Base-by-base conservation (phyloP, 805 yeast genomes). In the Yamadazyma ubonensis region DNA sequence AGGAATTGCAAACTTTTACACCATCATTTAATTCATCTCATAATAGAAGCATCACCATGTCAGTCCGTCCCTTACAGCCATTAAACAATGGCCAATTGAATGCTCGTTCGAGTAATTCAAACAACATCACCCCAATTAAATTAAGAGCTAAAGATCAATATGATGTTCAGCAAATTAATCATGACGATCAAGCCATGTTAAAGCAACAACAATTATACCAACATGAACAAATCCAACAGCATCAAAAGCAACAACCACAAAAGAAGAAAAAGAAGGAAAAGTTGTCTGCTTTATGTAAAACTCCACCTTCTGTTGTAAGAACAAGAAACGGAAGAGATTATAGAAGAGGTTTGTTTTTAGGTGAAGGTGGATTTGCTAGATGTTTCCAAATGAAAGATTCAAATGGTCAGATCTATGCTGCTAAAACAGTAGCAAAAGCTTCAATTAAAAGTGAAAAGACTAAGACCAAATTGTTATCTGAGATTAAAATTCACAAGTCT, bases 301-400 rank as follows among this genome's bases (percentile, higher is more conserved):
- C 99, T 2, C 99, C 99, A 2, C 99, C 99, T 25, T 84, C 96
- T 12, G 75, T 90, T 49, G 95, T 93, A 50, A 77, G 91, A 51
- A 87, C 93, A 30, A 78, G 90, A 64, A 74, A 76, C 43, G 96
- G 96, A 31, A 79, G 86, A 57, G 95, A 89, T 52, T 93, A 86
- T 63, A 87, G 85, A 48, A 78, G 98, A 58, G 98, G 98, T 1
- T 73, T 73, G 44, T 90, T 89, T 54, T 71, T 93, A 25, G 99
- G 99, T 26, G 98, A 91, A 67, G 99, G 99, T 45, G 99, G 99
- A 0, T 93, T 93, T 71, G 99, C 99, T 12, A 79, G 98, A 57
- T 93, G 99, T 59, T 93, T 93, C 67, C 97, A 93, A 61, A 93
- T 93, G 73, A 87, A 85, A 58, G 96, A 90, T 64, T 84, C 88